These are phyloP conservation scores for Alternaria sp. DNA, from an alignment of 2,329 filamentous ascomycete genomes.

Conservation along the genomic window DNA sequence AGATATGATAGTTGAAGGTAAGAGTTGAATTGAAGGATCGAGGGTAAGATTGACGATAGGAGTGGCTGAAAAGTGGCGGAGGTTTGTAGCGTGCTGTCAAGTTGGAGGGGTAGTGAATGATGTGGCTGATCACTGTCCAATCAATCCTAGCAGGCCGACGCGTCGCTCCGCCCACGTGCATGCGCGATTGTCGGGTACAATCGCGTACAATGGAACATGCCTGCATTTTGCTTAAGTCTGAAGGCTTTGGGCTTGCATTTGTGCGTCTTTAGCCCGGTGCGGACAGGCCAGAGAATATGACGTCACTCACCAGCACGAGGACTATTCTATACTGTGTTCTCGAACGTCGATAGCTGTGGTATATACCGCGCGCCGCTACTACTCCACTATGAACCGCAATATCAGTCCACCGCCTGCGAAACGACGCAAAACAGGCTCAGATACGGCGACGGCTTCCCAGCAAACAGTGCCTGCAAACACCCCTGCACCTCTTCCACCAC, in stretches of 20 bases:
- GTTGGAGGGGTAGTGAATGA: conserved; percentile 37
- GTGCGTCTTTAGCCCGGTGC: not conserved
- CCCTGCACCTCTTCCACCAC: conserved; percentile 8
- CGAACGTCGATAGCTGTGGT: not conserved
- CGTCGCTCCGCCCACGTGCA: conserved; percentile 13
- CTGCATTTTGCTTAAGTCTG: not conserved
- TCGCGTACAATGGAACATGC: not conserved
- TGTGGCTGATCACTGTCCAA: conserved; percentile 21
- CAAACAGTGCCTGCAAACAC: not conserved
- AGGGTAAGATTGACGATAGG: not conserved
- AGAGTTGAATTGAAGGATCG: not conserved
- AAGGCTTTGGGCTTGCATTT: not conserved
- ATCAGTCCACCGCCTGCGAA: conserved; percentile 40
- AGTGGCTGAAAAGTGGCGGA: conserved; percentile 5
- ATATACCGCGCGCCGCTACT: not conserved
- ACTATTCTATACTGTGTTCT: not conserved
- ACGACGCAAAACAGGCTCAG: conserved; percentile 23
- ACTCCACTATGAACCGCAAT: conserved; percentile 25
- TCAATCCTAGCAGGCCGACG: conserved; percentile 19
- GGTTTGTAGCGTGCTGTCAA: not conserved
- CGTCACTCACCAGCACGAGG: conserved; percentile 4
- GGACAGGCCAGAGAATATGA: conserved; percentile 6
- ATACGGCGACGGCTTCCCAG: not conserved
- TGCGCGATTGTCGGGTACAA: not conserved
- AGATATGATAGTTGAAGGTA: not conserved